Evolutionary conservation across 23 red algal species (phyloP).

Genomic region (Gracilaria domingensis): DNA sequence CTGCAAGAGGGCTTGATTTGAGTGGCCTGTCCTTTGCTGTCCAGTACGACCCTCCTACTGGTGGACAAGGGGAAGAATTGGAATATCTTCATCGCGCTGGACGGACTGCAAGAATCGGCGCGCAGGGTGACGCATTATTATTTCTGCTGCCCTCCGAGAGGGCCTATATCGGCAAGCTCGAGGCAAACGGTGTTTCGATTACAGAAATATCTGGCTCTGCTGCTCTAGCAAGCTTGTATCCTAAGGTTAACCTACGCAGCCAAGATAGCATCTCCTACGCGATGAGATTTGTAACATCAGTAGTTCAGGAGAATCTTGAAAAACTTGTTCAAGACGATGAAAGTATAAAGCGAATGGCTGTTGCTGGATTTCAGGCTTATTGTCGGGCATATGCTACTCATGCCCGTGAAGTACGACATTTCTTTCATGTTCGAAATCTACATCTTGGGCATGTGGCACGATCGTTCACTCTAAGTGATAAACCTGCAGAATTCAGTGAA

Average conservation of each 20-base stretch:
- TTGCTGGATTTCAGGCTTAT: conserved; percentile 79
- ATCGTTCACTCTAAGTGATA: conserved; percentile 73
- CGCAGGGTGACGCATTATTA: conserved; percentile 75
- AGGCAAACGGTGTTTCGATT: conserved; percentile 46
- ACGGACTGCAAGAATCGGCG: conserved; percentile 83
- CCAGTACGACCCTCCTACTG: conserved; percentile 94
- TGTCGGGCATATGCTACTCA: conserved; percentile 89
- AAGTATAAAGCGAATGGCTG: conserved; percentile 51
- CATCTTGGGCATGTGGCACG: conserved; percentile 94
- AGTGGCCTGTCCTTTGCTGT: conserved; percentile 78
- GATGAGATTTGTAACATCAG: conserved; percentile 60
- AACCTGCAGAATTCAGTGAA: conserved; percentile 64
- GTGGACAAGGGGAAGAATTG: conserved; percentile 75
- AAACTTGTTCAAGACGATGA: conserved; percentile 37
- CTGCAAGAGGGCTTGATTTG: conserved; percentile 96
- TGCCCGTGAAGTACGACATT: conserved; percentile 73
- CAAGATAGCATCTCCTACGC: conserved; percentile 50
- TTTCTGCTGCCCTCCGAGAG: conserved; percentile 86
- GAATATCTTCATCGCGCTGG: conserved; percentile 97
- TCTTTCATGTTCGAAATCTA: conserved; percentile 82
- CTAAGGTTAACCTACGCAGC: conserved; percentile 27
- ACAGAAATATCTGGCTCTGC: conserved; percentile 68
- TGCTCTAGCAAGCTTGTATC: conserved; percentile 67
- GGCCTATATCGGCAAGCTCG: conserved; percentile 73
- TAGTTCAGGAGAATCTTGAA: conserved; percentile 67